These are phyloP conservation scores for Zygosaccharomyces kombuchaensis DNA, from an alignment of 805 yeast species.

Conservation along the genomic window DNA sequence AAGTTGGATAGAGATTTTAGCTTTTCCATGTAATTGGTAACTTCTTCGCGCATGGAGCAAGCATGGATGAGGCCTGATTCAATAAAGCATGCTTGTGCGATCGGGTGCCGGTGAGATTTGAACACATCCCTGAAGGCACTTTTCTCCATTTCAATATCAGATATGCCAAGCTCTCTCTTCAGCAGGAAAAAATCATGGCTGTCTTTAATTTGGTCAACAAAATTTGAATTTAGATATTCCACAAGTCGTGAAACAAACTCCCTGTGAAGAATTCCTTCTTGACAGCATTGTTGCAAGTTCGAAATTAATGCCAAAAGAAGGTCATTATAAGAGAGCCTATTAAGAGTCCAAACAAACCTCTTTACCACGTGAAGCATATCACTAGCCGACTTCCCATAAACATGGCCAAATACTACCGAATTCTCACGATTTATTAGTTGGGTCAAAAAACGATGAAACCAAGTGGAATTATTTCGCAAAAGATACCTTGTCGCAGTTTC, in stretches of 20 bases:
- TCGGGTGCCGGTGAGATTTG: slow-evolving; percentile 5
- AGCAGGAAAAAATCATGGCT: slow-evolving; percentile 23
- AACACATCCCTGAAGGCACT: slow-evolving; percentile 25
- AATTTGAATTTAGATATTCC: slow-evolving; percentile 19
- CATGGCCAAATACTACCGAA: slow-evolving; percentile 4
- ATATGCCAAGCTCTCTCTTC: slow-evolving; percentile 26
- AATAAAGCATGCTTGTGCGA: slow-evolving; percentile 13
- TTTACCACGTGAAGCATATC: slow-evolving; percentile 10
- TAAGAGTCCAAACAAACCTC: slow-evolving; percentile 16
- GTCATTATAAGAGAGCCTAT: slow-evolving; percentile 13
- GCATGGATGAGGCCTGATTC: slow-evolving; percentile 19
- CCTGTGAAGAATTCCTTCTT: slow-evolving; percentile 2
- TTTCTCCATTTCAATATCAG: slow-evolving; percentile 27
- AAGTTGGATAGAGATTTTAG: slow-evolving; percentile 14
- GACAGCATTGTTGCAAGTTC: slow-evolving; percentile 9
- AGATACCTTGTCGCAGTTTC: slow-evolving; percentile 14
- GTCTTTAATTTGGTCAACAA: slow-evolving; percentile 21
- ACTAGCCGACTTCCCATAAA: not conserved
- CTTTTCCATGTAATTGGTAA: slow-evolving; percentile 13
- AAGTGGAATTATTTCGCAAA: slow-evolving; percentile 7
- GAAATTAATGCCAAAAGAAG: slow-evolving; percentile 15
- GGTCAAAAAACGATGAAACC: slow-evolving; percentile 15
- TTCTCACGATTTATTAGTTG: slow-evolving; percentile 21
- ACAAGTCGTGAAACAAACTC: slow-evolving; percentile 11
- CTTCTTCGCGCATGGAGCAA: slow-evolving; percentile 5